Evolutionary conservation across 495 filamentous ascomycete species (phyloP), one percentile per base, ranked within the genome.

Genomic region (Tuber indicum): DNA sequence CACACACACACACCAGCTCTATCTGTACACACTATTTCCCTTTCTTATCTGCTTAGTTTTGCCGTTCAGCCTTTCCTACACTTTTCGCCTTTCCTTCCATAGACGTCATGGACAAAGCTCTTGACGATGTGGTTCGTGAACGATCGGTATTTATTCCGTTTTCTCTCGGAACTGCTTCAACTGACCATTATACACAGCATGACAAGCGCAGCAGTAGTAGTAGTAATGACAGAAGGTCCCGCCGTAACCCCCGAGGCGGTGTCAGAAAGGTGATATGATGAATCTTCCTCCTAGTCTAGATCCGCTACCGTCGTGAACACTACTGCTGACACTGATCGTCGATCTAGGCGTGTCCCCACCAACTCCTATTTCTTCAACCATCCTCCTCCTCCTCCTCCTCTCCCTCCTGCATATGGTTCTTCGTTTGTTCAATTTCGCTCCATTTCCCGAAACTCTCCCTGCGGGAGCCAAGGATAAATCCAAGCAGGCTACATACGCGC

Each of bases 91-190:
- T 77, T 39, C 26, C 58, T 44, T 77, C 47, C 73, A 75, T 76
- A 80, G 78, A 72, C 72, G 62, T 77, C 70, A 93, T 96, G 89
- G 93, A 96, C 85, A 91, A 91, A 83, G 91, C 90, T 83, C 88
- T 96, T 71, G 93, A 95, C 84, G 93, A 96, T 84, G 92, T 93
- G 81, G 93, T 96, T 79, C 89, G 89, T 76, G 93, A 94, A 82
- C 91, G 91, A 81, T 89, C 91, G 86, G 92, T 93, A 91, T 88
- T 79, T 81, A 21, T 74, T 77, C 58, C 3, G n/a, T n/a, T 39
- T 39, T 62, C 71, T 58, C n/a, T 44, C 32, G 12, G 6, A 47
- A 36, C 42, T 14, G 26, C 23, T 26, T 46, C 32, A 58, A 72
- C 44, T 69, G 16, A 72, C 74, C 73, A 49, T 75, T 42, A 49